Percentiles rank a stretch among this genome's conserved stretches.
These are phyloP conservation scores for Malus domestica DNA, from an alignment of 306 rosid species.

Conservation along the genomic window ASM211411v1 NC_041796.1:14889501-14890000, in stretches of 20 bases:
- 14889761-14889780: background rate
- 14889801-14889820: background rate
- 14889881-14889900: conserved; percentile 99
- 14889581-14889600: conserved; percentile 98
- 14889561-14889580: conserved; percentile 96
- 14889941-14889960: conserved; percentile 98
- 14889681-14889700: conserved; percentile 98
- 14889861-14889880: conserved; percentile 99
- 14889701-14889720: conserved; percentile 99
- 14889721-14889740: conserved; percentile 38
- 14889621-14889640: conserved; percentile 95
- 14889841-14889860: conserved; percentile 99
- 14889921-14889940: conserved; percentile 98
- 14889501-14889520: conserved; percentile 9
- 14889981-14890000: conserved; percentile 99
- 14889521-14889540: conserved; percentile 96
- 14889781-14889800: background rate
- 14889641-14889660: conserved; percentile 96
- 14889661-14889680: conserved; percentile 98
- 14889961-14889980: conserved; percentile 99
- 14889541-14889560: conserved; percentile 83
- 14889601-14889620: conserved; percentile 97
- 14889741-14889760: conserved; percentile 1
- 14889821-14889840: conserved; percentile 99
- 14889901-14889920: conserved; percentile 96